phyloP scores from a whole-genome alignment of 2,329 filamentous ascomycete species.

The Penicillium sp. region DNA sequence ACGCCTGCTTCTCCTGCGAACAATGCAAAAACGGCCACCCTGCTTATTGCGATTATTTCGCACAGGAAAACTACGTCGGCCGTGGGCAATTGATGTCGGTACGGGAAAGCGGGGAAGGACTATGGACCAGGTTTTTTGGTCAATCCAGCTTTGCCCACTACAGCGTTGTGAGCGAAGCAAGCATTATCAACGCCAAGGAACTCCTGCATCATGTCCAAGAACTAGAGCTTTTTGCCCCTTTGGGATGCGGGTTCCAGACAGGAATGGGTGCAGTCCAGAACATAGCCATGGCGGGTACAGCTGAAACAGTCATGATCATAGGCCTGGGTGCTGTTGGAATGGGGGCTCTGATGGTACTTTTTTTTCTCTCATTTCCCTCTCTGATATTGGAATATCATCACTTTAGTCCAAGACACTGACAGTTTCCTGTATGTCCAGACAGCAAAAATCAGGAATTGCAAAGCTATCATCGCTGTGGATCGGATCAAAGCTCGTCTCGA shows the following conservation, averaged over 20 bases:
- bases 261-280: not conserved
- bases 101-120: not conserved
- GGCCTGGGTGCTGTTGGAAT: not conserved
- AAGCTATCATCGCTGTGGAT: not conserved
- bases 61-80: no score
- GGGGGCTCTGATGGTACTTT: not conserved
- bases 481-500: not conserved
- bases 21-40: not conserved
- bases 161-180: not conserved
- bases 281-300: not conserved
- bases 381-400: no score
- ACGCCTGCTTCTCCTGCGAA: not conserved
- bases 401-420: no score
- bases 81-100: not conserved
- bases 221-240: not conserved
- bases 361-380: no score
- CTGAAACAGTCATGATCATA: not conserved
- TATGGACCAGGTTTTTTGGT: not conserved
- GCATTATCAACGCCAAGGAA: not conserved
- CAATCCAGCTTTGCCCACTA: not conserved
- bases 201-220: not conserved
- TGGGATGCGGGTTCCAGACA: not conserved
- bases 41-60: not conserved
- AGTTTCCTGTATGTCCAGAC: no score
- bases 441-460: not conserved